A percentile compares a stretch with the other conserved stretches of the same genome.
phyloP scores from a whole-genome alignment of 176 grass and related monocot species.

The Oryza rufipogon region DNA sequence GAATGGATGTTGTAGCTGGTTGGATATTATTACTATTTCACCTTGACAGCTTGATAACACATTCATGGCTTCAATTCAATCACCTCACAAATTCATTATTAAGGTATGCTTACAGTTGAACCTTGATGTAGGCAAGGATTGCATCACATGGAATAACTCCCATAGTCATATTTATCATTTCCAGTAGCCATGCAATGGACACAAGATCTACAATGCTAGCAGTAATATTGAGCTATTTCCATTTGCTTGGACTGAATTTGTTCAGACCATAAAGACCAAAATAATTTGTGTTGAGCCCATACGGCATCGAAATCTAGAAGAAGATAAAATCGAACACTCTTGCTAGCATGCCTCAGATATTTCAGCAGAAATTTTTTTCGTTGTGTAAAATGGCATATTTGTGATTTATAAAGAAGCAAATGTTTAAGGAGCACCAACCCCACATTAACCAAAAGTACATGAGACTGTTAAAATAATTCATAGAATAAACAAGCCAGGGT shows the following conservation, averaged over 20 bases:
- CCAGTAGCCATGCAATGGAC: constrained; percentile 4
- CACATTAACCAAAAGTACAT: constrained; percentile 18
- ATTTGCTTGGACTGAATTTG: neutral
- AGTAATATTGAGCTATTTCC: neutral
- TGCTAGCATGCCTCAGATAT: neutral
- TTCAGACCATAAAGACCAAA: neutral
- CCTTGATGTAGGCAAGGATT: constrained; percentile 11
- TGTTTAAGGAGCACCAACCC: constrained; percentile 20
- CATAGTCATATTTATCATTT: neutral
- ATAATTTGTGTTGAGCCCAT: neutral
- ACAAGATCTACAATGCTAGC: neutral
- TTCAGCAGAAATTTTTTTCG: constrained; percentile 1
- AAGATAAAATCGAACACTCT: neutral
- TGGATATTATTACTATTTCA: neutral
- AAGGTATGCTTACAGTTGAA: constrained; percentile 21
- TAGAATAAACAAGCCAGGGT: constrained; percentile 11
- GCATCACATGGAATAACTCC: neutral
- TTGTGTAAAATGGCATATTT: neutral
- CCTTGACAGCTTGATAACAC: constrained; percentile 16
- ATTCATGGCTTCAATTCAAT: neutral
- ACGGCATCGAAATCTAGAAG: neutral
- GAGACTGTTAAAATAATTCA: neutral
- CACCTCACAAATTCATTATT: constrained; percentile 26
- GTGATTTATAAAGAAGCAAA: neutral
- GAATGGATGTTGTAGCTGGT: neutral